Base-by-base conservation (phyloP, 2,329 filamentous ascomycete genomes). In the Zymoseptoria crescenta region DNA sequence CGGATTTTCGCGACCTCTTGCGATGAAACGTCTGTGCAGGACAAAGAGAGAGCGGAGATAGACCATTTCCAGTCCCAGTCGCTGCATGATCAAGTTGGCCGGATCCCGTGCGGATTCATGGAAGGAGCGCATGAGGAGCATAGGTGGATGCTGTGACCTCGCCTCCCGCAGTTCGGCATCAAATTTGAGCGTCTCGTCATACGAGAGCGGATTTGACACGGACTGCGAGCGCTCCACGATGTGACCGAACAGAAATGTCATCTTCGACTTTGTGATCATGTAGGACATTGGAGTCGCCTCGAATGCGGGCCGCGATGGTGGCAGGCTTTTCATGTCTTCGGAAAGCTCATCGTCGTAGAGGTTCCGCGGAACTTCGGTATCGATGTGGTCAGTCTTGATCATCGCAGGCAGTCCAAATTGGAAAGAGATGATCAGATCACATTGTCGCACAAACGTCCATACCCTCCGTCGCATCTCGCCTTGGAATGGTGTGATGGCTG, bases 41-140 rank as follows among this genome's bases (percentile, higher is more conserved):
- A 96, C 83, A 68, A 91, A 95, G 67, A 96, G 82, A 19, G 91
- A 88, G 75, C 96, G 96, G 64, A 95, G 86, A 70, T 91, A 96
- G 4, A 96, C 76, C 54, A 94, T 87, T 62, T 94, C 89, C 30
- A 96, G 77, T 58, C 88, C 88, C 71, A 91, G 92, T 28, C 92
- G 86, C 55, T 92, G 88, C 77, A 96, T 87, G 59, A 96, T 83
- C 30, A 86, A 68, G 21, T 80, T 81, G 1, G 82, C 78, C 0
- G 84, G 86, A 60, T 96, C 92, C 52, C 86, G 80, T 4, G 84
- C 86, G 49, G 82, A 84, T 57, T 90, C 87, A 59, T 92, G 87
- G 59, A 96, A 80, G 0, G 87, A 81, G 30, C 87, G 85, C 65
- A 96, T 79, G 66, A 85, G 87, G 30, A 97, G 79, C 72, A 96